Evolutionary conservation across 192 early-diverging fungal genomes (phyloP).

Genomic region (Powellomyces hirtus): DNA sequence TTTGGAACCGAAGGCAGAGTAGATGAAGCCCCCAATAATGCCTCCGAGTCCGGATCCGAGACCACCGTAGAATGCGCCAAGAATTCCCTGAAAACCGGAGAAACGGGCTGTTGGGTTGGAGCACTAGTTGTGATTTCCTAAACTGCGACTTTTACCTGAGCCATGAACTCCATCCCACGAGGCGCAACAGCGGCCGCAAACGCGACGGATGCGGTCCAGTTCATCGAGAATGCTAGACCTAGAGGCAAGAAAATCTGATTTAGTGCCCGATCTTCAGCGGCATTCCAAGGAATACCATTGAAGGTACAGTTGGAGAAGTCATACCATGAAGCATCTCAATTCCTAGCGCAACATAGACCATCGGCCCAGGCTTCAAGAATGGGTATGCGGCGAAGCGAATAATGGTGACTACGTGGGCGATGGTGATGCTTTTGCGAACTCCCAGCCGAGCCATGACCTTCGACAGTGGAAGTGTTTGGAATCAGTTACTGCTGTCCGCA

Average conservation of each 20-base stretch:
- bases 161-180: slow-evolving; percentile 29
- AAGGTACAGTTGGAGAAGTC: too few relatives aligned
- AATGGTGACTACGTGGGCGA: slow-evolving; percentile 18
- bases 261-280: too few relatives aligned
- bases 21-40: slow-evolving; percentile 27
- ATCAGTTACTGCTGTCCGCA: too few relatives aligned
- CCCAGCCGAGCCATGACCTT: slow-evolving; percentile 23
- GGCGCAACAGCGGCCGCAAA: slow-evolving; percentile 20
- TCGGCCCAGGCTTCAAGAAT: slow-evolving; percentile 21
- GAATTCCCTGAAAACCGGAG: slow-evolving; percentile 15
- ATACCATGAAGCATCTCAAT: slow-evolving; percentile 26
- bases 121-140: too few relatives aligned
- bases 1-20: slow-evolving; percentile 12
- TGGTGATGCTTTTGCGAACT: slow-evolving; percentile 17
- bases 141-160: slow-evolving; percentile 27
- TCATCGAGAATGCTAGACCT: slow-evolving; percentile 24
- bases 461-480: background rate
- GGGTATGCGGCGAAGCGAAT: slow-evolving; percentile 14
- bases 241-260: background rate
- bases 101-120: background rate
- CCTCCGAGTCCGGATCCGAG: slow-evolving; percentile 24
- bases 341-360: slow-evolving; percentile 5
- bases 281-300: too few relatives aligned
- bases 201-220: slow-evolving; percentile 24
- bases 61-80: slow-evolving; percentile 30